These are phyloP conservation scores for Fusarium graminum DNA, from an alignment of 2,329 filamentous ascomycete genomes.

Conservation along the genomic window DNA sequence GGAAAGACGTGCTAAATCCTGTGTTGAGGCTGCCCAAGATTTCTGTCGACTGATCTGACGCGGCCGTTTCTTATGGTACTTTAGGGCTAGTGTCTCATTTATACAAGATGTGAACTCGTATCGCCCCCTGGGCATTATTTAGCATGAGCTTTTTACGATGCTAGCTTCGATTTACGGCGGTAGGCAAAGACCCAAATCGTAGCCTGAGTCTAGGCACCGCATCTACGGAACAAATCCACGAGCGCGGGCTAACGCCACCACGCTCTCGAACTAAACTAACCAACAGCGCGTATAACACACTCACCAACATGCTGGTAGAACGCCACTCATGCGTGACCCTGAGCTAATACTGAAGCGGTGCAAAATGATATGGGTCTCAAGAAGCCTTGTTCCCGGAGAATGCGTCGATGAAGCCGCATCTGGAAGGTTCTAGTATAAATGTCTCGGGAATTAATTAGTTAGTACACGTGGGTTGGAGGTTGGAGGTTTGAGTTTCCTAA, in stretches of 20 bases:
- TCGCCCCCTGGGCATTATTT: too few species aligned
- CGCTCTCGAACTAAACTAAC: constrained; percentile 16
- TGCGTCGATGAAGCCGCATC: not conserved
- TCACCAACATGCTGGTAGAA: constrained; percentile 1
- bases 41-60: too few species aligned
- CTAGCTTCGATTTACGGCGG: too few species aligned
- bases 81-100: too few species aligned
- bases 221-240: too few species aligned
- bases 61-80: too few species aligned
- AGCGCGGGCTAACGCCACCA: constrained; percentile 14
- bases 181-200: too few species aligned
- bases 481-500: not conserved
- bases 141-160: too few species aligned
- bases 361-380: not conserved
- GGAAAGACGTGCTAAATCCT: too few species aligned
- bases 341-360: not conserved
- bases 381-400: not conserved
- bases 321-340: constrained; percentile 5
- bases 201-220: too few species aligned
- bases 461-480: not conserved
- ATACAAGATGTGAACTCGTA: too few species aligned
- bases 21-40: too few species aligned
- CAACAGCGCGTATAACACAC: constrained; percentile 1
- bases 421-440: constrained; percentile 8
- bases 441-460: not conserved